Conservation (phyloP, 2,329 filamentous ascomycete genomes). For the Neonectria punicea region DNA sequence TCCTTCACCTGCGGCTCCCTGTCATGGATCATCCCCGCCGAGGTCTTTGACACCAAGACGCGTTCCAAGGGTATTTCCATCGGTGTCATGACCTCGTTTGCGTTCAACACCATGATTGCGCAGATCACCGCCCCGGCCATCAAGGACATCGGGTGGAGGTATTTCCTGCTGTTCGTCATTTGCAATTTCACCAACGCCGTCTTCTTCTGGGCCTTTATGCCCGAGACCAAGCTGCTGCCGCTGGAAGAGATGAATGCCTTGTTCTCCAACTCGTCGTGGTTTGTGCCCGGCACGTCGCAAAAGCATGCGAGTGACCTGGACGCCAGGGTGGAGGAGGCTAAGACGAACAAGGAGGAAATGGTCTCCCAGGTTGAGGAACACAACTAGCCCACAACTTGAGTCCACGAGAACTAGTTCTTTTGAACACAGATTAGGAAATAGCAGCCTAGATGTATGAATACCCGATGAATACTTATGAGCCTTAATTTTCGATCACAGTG, state of each 20-base stretch:
- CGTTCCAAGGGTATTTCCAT: constrained; percentile 78
- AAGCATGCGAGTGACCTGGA: constrained; percentile 10
- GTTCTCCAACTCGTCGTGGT: constrained; percentile 50
- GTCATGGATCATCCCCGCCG: constrained; percentile 68
- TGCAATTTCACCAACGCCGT: constrained; percentile 45
- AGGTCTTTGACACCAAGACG: constrained; percentile 81
- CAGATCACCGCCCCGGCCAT: constrained; percentile 62
- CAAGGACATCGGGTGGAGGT: constrained; percentile 53
- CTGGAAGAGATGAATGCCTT: constrained; percentile 76
- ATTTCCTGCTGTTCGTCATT: constrained; percentile 53
- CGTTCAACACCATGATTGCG: constrained; percentile 79
- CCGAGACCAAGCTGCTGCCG: constrained; percentile 71
- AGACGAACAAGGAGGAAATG: constrained; percentile 9
- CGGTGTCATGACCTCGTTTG: constrained; percentile 76
- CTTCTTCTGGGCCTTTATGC: constrained; percentile 72
- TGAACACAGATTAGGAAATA: too few species aligned
- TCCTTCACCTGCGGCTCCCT: constrained; percentile 74
- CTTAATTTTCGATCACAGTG: background rate
- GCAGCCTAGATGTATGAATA: background rate
- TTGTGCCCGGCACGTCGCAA: background rate
- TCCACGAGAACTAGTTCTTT: too few species aligned
- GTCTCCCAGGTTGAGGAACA: background rate
- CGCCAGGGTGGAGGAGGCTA: constrained; percentile 6
- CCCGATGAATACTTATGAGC: background rate
- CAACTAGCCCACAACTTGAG: background rate